Evolutionary conservation across 208 protist genomes (phyloP), one percentile per base, ranked within the genome.

Genomic region (Leptomonas seymouri): DNA sequence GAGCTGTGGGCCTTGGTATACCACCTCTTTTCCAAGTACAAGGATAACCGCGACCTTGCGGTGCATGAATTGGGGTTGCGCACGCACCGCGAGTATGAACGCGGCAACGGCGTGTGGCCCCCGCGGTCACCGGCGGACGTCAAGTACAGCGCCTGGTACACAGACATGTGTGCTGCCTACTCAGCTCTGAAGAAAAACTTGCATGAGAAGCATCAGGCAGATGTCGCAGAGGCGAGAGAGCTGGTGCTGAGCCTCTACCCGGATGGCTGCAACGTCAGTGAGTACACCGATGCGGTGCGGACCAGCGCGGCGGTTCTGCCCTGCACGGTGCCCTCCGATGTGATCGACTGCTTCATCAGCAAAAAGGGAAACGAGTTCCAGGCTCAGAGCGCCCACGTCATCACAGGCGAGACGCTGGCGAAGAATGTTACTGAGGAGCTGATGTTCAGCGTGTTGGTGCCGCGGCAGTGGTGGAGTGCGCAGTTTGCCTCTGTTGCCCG

Each of bases 251-350:
- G 76, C 53, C 57, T 96, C 25, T 96, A 94, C 74, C 83, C 91
- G 1, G 61, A 69, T 3, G 91, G 89, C 0, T 94, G 91, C 63
- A 71, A 53, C 44, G 55, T 86, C 41, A 87, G 82, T 55, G 85
- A 90, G 28, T 91, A 86, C 51, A 77, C 80, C 20, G 87, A 94
- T 31, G 77, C 83, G 2, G 63, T 93, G 31, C 77, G 85, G 41
- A 96, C 86, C 31, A 90, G 86, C 64, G 75, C 85, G 0, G 82
- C 86, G 11, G 81, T 96, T 80, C 65, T 90, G 15, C 76, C 87
- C 11, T 82, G 73, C 46, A 80, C 78, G 0, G 83, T 96, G 6
- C 66, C 85, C 12, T 67, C 56, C 21, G 68, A 76, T 12, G 8
- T 23, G 0, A 63, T 96, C 3, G 31, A 54, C 9, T 55, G 60